phyloP scores from a whole-genome alignment of 306 rosid species.

The Dalbergia cultrata region DNA sequence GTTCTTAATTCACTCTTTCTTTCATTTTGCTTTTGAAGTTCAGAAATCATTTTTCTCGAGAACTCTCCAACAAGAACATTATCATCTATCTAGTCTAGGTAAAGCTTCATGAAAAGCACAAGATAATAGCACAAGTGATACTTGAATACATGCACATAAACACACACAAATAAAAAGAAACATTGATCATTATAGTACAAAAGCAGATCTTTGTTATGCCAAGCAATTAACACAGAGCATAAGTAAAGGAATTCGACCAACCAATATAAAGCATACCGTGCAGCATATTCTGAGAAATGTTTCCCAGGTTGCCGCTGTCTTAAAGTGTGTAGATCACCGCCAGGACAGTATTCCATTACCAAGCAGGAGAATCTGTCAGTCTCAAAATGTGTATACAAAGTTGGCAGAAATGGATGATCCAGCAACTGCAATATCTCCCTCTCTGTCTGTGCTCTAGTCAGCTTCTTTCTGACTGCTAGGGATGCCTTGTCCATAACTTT shows the following conservation, averaged over 20 bases:
- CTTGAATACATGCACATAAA: conserved; percentile 28
- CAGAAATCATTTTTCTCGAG: conserved; percentile 5
- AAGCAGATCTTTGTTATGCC: conserved; percentile 12
- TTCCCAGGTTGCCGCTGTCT: conserved; percentile 99
- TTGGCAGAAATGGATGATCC: conserved; percentile 99
- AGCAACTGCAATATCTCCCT: conserved; percentile 96
- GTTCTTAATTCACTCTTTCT: conserved; percentile 28
- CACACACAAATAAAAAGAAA: conserved; percentile 9
- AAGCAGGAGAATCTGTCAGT: conserved; percentile 95
- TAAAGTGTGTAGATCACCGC: conserved; percentile 96
- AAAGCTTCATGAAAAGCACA: conserved; percentile 26
- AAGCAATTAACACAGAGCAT: conserved; percentile 28
- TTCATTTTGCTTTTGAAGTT: conserved; percentile 5
- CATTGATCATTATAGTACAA: not conserved
- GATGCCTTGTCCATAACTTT: conserved; percentile 99
- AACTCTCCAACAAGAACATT: conserved; percentile 7
- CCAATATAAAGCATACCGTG: conserved; percentile 70
- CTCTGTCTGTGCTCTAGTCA: conserved; percentile 96
- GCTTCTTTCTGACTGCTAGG: conserved; percentile 93
- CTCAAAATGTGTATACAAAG: conserved; percentile 96
- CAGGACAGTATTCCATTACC: conserved; percentile 99
- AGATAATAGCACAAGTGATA: conserved; percentile 22
- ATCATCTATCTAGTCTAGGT: not conserved
- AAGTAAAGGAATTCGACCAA: conserved; percentile 26
- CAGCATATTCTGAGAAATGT: conserved; percentile 99